Base-by-base conservation (phyloP, 2,329 filamentous ascomycete species). In the Periglandula ipomoeae region DNA sequence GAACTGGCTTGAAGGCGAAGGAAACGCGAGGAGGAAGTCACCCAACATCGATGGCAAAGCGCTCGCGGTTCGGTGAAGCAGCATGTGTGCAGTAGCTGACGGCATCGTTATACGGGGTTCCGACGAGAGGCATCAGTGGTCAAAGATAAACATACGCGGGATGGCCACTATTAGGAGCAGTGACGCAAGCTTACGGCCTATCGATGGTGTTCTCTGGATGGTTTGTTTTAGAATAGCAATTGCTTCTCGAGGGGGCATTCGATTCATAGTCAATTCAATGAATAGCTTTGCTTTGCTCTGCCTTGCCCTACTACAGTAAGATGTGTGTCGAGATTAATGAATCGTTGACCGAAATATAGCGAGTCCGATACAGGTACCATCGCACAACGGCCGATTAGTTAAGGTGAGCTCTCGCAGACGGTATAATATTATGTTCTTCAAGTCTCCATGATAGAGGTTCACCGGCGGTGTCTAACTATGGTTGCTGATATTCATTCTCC, bases 1-100 rank as follows among this genome's bases (percentile, higher is more conserved):
- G 49, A 59, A 53, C 30, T 46, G 52, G 46, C 44, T 50, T 50
- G 48, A 53, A 54, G 52, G 53, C 54, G 52, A 56, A 53, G 56
- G 9, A 11, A 22, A 10, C 20, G 19, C 8, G 30, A 10, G 30
- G 30, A 23, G 30, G 30, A 24, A 15, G 37, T n/a, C n/a, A n/a
- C n/a, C n/a, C n/a, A n/a, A n/a, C n/a, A n/a, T n/a, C n/a, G n/a
- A n/a, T n/a, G n/a, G n/a, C 13, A 20, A 37, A 5, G 22, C 20
- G 30, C 20, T 55, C 50, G 22, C 41, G 13, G 51, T 49, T n/a
- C n/a, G n/a, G n/a, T n/a, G n/a, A n/a, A n/a, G n/a, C n/a, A n/a
- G n/a, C n/a, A 32, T 4, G 5, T 32, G 30, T 15, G 26, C 26
- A 11, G 26, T 5, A 11, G 11, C 11, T 27, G 26, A 5, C 5